Percentiles rank a stretch among this genome's conserved stretches.
Evolutionary conservation across 345 rosid genomes (phyloP).

Genomic region (Clausena lansium): DNA sequence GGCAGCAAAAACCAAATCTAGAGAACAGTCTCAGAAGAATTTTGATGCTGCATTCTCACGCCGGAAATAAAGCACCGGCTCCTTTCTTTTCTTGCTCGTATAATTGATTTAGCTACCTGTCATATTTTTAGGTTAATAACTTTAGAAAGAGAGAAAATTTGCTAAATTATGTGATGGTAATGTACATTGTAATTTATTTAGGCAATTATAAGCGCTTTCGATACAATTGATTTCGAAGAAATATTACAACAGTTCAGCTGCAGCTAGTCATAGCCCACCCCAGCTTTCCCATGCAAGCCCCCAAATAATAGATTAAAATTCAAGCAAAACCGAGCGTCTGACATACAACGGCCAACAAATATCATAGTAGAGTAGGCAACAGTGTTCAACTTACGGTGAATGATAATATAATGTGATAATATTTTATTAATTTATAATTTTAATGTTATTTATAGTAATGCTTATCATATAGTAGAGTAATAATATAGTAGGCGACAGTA

Average conservation of each 20-base stretch:
- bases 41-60: constrained; percentile 45
- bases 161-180: background rate
- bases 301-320: too few species aligned
- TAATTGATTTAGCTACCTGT: background rate
- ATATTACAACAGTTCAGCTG: too few species aligned
- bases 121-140: background rate
- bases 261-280: too few species aligned
- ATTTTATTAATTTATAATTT: too few species aligned
- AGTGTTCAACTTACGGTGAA: rapidly evolving
- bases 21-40: constrained; percentile 50
- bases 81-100: background rate
- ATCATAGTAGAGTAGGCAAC: rapidly evolving
- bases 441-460: too few species aligned
- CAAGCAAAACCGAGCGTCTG: too few species aligned
- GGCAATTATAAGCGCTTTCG: background rate
- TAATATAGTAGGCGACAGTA: too few species aligned
- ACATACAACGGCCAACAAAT: too few species aligned
- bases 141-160: background rate
- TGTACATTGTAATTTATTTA: constrained; percentile 1
- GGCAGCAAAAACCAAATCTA: constrained; percentile 64
- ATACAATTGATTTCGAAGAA: background rate
- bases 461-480: too few species aligned
- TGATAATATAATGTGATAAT: rapidly evolving
- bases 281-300: too few species aligned
- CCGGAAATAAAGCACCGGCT: constrained; percentile 11